Evolutionary conservation across 1,284 basidiomycete genomes (phyloP).

Genomic region (Austroboletus olivaceoglutinosus): DNA sequence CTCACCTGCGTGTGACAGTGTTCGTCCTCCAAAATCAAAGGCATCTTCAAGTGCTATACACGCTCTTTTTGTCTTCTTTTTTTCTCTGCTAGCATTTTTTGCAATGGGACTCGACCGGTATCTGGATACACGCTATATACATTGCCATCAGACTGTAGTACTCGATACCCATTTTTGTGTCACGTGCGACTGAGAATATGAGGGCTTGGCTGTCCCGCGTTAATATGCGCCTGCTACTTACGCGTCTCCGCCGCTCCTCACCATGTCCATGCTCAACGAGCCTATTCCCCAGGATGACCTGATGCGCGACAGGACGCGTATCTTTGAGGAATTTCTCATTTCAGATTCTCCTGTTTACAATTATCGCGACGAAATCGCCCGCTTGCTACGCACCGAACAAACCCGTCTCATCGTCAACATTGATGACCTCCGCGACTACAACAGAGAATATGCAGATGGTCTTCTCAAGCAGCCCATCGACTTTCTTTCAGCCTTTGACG

Average conservation of each 20-base stretch:
- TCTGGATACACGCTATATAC: not conserved
- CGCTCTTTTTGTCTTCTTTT: not conserved
- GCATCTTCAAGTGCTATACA: not conserved
- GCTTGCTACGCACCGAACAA: constrained; percentile 82
- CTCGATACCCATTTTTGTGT: not conserved
- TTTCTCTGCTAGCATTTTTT: too few relatives aligned
- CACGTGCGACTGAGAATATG: too few relatives aligned
- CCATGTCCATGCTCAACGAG: constrained; percentile 63
- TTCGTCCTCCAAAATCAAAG: constrained; percentile 8
- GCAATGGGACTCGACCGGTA: not conserved
- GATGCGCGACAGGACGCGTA: constrained; percentile 70
- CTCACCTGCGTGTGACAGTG: constrained; percentile 5
- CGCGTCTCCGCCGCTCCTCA: constrained; percentile 18
- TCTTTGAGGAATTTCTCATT: constrained; percentile 87
- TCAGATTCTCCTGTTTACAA: constrained; percentile 75
- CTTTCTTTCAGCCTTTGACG: constrained; percentile 91
- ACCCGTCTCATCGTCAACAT: constrained; percentile 94
- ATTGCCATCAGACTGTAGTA: not conserved
- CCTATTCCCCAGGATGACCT: constrained; percentile 66
- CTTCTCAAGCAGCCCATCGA: constrained; percentile 88
- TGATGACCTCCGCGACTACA: constrained; percentile 94
- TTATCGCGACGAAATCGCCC: constrained; percentile 84
- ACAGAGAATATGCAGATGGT: constrained; percentile 78
- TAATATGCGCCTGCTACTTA: constrained; percentile 10
- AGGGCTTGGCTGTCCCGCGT: constrained; percentile 26